Percentiles rank a stretch among this genome's conserved stretches.
Conservation (phyloP, 345 rosid species). For the Ceriops tagal region DNA sequence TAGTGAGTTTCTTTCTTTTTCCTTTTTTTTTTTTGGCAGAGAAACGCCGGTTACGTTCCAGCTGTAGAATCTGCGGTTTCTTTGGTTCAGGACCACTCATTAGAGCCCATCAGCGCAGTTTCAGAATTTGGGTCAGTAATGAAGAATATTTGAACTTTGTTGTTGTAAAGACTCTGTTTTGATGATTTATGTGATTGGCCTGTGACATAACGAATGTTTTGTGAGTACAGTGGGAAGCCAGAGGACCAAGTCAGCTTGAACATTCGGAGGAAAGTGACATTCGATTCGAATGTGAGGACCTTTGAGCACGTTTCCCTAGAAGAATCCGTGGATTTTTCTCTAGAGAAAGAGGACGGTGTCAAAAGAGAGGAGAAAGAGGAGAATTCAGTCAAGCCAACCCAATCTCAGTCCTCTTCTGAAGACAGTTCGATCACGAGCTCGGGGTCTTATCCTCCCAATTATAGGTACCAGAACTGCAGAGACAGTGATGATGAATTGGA, state of each 20-base stretch:
- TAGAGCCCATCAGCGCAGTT: slow-evolving; percentile 27
- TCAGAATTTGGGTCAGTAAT: slow-evolving; percentile 38
- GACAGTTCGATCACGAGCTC: slow-evolving; percentile 42
- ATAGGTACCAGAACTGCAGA: slow-evolving; percentile 36
- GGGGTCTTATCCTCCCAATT: slow-evolving; percentile 54
- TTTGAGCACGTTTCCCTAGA: slow-evolving; percentile 50
- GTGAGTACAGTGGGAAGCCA: slow-evolving; percentile 36
- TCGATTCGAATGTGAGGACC: slow-evolving; percentile 58
- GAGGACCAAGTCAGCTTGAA: slow-evolving; percentile 43
- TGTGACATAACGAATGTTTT: neutral
- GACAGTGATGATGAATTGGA: slow-evolving; percentile 39
- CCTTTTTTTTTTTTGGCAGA: slow-evolving; percentile 27
- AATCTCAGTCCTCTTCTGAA: slow-evolving; percentile 46
- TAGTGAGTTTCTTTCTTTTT: neutral
- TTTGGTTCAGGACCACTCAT: slow-evolving; percentile 26
- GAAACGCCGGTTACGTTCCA: slow-evolving; percentile 21
- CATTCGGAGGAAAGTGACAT: slow-evolving; percentile 69
- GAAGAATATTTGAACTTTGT: neutral
- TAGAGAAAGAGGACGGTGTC: slow-evolving; percentile 30
- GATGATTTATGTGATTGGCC: neutral
- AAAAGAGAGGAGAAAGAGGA: slow-evolving; percentile 19
- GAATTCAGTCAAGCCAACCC: slow-evolving; percentile 24
- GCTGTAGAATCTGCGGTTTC: slow-evolving; percentile 27
- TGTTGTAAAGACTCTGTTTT: neutral
- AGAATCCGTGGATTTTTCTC: slow-evolving; percentile 35